These are phyloP conservation scores for Cudoniella acicularis DNA, from an alignment of 495 filamentous ascomycete genomes.

Conservation along the genomic window DNA sequence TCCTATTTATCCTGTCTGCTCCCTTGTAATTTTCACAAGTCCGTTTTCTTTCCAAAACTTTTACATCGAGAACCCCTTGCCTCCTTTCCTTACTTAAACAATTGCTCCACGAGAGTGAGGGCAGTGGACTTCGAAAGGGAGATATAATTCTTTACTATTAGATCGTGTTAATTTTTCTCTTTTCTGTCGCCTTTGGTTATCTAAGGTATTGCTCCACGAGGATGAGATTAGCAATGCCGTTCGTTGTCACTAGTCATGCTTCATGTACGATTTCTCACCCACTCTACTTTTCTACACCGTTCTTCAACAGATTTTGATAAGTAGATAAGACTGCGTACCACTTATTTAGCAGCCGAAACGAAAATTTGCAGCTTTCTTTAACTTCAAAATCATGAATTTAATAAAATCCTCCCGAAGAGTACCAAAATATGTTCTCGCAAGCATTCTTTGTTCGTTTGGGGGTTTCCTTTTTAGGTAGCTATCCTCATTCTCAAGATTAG, in stretches of 20 bases:
- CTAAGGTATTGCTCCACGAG: neutral
- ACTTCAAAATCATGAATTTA: too few species aligned
- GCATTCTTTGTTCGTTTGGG: slow-evolving; percentile 14
- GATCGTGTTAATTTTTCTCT: too few species aligned
- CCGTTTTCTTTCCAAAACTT: neutral
- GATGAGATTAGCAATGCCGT: neutral
- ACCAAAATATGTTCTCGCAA: slow-evolving; percentile 16
- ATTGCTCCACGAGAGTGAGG: neutral
- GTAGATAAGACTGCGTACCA: too few species aligned
- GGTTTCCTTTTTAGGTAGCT: slow-evolving; percentile 22
- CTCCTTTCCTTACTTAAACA: too few species aligned
- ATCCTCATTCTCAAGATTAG: too few species aligned
- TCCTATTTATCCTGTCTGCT: too few species aligned
- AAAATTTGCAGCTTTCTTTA: too few species aligned
- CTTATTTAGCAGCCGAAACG: too few species aligned
- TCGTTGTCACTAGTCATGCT: neutral
- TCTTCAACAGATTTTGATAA: neutral
- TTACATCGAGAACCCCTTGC: too few species aligned
- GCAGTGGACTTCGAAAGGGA: too few species aligned
- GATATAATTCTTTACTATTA: too few species aligned
- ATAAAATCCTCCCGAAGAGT: neutral
- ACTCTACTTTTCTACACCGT: neutral
- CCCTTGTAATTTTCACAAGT: neutral
- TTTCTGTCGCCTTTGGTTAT: too few species aligned
- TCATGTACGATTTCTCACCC: neutral